Percentiles rank a stretch among this genome's conserved stretches.
These are phyloP conservation scores for Aspergillus aculeatus DNA, from an alignment of 2,329 filamentous ascomycete genomes.

Conservation along the genomic window DNA sequence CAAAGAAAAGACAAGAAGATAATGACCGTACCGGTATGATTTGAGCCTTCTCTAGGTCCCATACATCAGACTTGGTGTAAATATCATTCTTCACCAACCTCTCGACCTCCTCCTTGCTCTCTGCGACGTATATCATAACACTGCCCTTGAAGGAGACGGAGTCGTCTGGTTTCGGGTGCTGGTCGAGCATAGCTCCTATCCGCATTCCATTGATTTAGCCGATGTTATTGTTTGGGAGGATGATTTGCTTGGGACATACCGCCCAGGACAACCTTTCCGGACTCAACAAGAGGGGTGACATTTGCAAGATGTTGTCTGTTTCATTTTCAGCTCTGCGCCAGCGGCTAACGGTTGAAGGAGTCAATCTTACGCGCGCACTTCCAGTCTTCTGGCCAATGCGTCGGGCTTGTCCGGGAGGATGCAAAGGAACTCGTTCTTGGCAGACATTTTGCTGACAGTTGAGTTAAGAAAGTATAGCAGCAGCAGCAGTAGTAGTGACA, in stretches of 20 bases:
- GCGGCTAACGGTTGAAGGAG: not conserved
- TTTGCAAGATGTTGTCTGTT: slow-evolving; percentile 56
- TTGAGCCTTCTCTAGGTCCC: slow-evolving; percentile 69
- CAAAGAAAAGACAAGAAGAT: slow-evolving; percentile 2
- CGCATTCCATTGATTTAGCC: not conserved
- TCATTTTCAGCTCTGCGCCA: not conserved
- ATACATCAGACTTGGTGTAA: slow-evolving; percentile 70
- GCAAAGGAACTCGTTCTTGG: slow-evolving; percentile 65
- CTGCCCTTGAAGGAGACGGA: slow-evolving; percentile 69
- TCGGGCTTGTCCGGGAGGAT: slow-evolving; percentile 67
- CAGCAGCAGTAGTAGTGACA: not conserved
- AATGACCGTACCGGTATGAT: slow-evolving; percentile 37
- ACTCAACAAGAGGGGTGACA: slow-evolving; percentile 53
- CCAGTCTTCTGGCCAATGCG: slow-evolving; percentile 59
- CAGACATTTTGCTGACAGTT: slow-evolving; percentile 1
- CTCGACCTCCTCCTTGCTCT: slow-evolving; percentile 67
- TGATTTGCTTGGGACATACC: slow-evolving; percentile 47
- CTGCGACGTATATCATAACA: slow-evolving; percentile 65
- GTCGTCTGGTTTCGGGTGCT: slow-evolving; percentile 63
- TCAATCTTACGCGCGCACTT: slow-evolving; percentile 37
- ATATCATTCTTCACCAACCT: slow-evolving; percentile 68
- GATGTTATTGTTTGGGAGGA: not conserved
- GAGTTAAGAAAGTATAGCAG: not conserved
- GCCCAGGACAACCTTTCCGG: slow-evolving; percentile 63
- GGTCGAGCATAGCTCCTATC: slow-evolving; percentile 65